These are phyloP conservation scores for Eucalyptus marginata DNA, from an alignment of 345 rosid genomes.

Conservation along the genomic window DNA sequence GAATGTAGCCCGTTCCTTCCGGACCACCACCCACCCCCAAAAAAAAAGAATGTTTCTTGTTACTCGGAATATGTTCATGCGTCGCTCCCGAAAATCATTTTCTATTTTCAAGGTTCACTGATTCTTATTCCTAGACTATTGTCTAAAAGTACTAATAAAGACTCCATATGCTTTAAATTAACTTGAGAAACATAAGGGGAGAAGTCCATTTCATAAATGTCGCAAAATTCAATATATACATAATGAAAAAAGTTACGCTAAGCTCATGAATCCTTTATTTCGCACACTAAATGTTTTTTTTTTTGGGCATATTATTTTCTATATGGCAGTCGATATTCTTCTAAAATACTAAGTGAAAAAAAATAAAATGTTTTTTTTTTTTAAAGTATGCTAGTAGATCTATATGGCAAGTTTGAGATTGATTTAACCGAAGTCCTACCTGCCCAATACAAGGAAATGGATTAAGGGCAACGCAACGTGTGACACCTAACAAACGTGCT, in stretches of 20 bases:
- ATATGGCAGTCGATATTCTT: neutral
- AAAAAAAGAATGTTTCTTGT: too few species aligned
- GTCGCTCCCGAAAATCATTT: neutral
- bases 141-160: neutral
- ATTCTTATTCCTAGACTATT: neutral
- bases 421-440: neutral
- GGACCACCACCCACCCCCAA: too few species aligned
- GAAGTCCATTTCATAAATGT: neutral
- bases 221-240: neutral
- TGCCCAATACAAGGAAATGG: neutral
- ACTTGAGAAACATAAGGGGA: neutral
- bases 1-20: too few species aligned
- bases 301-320: accelerated
- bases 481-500: accelerated
- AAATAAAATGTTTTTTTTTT: neutral
- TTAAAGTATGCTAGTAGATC: neutral
- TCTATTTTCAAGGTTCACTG: neutral
- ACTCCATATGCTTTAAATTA: neutral
- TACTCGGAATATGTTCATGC: too few species aligned
- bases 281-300: accelerated
- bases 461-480: neutral
- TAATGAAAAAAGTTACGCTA: neutral
- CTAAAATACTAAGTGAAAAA: neutral
- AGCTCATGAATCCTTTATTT: neutral
- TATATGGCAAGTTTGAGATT: neutral